Evolutionary conservation across 176 grass and related monocot species (phyloP).

Genomic region (Zizania latifolia): DNA sequence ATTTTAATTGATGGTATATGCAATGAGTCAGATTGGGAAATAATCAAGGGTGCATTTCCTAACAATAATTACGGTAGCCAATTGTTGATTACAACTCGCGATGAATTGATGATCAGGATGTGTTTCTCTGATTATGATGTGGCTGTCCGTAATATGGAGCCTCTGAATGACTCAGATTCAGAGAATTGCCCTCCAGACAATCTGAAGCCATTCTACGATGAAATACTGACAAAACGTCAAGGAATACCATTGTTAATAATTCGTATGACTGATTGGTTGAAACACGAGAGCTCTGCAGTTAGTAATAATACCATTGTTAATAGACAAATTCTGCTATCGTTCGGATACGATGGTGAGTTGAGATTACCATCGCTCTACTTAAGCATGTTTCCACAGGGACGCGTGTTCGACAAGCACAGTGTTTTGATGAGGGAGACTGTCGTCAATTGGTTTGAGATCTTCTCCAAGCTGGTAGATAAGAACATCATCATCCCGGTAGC

Average conservation of each 20-base stretch:
- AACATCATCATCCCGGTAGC: background rate
- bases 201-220: background rate
- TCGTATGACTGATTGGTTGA: background rate
- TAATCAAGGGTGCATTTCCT: background rate
- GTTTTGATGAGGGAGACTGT: too few relatives aligned
- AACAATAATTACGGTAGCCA: background rate
- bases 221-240: background rate
- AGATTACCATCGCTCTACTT: background rate
- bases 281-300: background rate
- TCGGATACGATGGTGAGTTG: background rate
- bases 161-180: background rate
- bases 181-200: background rate
- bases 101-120: too few relatives aligned
- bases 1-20: background rate
- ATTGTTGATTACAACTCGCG: background rate
- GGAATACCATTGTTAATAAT: slow-evolving; percentile 14
- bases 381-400: background rate
- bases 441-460: too few relatives aligned
- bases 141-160: background rate
- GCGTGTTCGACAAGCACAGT: background rate
- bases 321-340: too few relatives aligned
- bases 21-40: background rate
- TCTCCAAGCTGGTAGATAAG: background rate
- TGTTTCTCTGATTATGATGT: background rate
- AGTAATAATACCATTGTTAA: too few relatives aligned